Conservation (phyloP, 371 early-diverging fungal species). For the Syncephalastrum racemosum region DNA sequence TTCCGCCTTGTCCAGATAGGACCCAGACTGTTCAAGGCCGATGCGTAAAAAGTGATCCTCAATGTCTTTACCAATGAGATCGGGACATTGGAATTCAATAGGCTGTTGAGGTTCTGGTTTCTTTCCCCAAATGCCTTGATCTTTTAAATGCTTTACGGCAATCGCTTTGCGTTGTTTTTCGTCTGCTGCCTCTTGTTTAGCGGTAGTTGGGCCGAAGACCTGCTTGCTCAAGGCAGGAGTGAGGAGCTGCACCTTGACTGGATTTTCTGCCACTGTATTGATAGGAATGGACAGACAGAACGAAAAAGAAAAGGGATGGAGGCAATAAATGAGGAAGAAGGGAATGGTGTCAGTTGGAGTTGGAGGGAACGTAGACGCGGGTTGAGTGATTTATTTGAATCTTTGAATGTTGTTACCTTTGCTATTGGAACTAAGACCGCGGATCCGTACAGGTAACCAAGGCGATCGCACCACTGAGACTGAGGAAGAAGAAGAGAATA, state of each 20-base stretch:
- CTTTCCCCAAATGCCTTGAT: conserved; percentile 68
- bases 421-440: too few species aligned
- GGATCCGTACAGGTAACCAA: too few species aligned
- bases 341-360: too few species aligned
- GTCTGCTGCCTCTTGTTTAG: conserved; percentile 15
- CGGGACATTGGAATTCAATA: conserved; percentile 49
- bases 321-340: too few species aligned
- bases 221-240: conserved; percentile 46
- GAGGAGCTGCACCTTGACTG: conserved; percentile 59
- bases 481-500: not conserved
- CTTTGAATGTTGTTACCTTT: too few species aligned
- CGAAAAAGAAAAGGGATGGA: too few species aligned
- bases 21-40: conserved; percentile 61
- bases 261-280: conserved; percentile 33
- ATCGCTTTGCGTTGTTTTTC: conserved; percentile 24
- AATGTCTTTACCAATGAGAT: conserved; percentile 59
- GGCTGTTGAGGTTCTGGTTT: conserved; percentile 48
- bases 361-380: too few species aligned
- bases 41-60: conserved; percentile 83
- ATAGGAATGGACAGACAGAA: not conserved
- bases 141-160: conserved; percentile 58
- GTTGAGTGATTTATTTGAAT: too few species aligned
- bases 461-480: too few species aligned
- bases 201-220: conserved; percentile 28
- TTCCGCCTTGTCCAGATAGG: conserved; percentile 55